Evolutionary conservation across 2,329 filamentous ascomycete species (phyloP).

Genomic region (Colletotrichum scovillei): DNA sequence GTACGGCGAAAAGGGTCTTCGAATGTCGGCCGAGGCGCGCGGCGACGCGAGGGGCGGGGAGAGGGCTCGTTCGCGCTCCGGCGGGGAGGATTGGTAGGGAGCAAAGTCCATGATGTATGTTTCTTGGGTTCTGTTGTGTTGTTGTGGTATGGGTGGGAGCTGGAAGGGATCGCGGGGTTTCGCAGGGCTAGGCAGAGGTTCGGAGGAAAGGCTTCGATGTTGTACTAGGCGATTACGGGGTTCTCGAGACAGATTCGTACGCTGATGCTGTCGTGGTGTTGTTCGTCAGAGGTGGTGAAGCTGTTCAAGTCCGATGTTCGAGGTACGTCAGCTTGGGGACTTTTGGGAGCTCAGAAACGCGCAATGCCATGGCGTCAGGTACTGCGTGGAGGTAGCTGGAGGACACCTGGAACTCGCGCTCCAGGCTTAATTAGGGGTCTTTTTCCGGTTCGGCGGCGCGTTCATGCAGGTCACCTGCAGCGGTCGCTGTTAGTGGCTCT

Average conservation of each 20-base stretch:
- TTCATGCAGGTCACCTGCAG: slow-evolving; percentile 32
- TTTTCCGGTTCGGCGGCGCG: slow-evolving; percentile 18
- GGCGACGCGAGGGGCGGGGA: slow-evolving; percentile 74
- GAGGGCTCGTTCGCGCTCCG: slow-evolving; percentile 83
- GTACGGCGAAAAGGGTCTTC: slow-evolving; percentile 63
- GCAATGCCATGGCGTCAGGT: slow-evolving; percentile 27
- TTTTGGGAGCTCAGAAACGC: slow-evolving; percentile 31
- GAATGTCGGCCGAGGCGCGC: slow-evolving; percentile 66
- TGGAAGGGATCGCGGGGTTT: not conserved
- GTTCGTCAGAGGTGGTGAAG: not conserved
- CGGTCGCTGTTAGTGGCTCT: slow-evolving; percentile 19
- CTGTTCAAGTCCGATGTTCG: not conserved
- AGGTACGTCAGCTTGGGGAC: slow-evolving; percentile 25
- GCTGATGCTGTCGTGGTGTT: slow-evolving; percentile 3
- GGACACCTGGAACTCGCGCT: not conserved
- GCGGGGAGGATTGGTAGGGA: slow-evolving; percentile 93
- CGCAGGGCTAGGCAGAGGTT: not conserved
- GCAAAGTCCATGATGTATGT: slow-evolving; percentile 83
- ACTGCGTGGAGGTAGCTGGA: slow-evolving; percentile 8
- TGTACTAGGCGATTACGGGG: not conserved
- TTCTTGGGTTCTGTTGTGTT: not conserved
- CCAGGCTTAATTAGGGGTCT: slow-evolving; percentile 28
- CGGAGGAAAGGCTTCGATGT: not conserved
- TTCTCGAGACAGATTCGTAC: not conserved
- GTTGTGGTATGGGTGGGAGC: not conserved